Evolutionary conservation across 306 rosid genomes (phyloP).

Genomic region (Glycyrrhiza uralensis): DNA sequence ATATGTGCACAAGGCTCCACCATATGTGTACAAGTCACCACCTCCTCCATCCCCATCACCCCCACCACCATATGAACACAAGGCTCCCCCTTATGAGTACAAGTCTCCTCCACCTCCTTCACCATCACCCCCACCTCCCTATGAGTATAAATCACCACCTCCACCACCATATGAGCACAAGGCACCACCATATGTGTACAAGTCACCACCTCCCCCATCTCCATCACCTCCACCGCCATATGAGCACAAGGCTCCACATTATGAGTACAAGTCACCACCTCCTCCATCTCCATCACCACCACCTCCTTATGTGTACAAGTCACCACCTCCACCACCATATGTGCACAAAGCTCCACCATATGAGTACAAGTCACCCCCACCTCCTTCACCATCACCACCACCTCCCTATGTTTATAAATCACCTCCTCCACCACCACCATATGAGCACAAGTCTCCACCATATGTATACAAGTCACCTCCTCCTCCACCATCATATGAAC

Average conservation of each 20-base stretch:
- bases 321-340: constrained; percentile 39
- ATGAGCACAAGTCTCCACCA: not conserved
- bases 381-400: constrained; percentile 36
- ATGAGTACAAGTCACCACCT: not conserved
- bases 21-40: constrained; percentile 38
- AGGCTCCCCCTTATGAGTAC: constrained; percentile 26
- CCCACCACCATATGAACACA: constrained; percentile 21
- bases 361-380: constrained; percentile 54
- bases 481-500: not conserved
- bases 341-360: constrained; percentile 32
- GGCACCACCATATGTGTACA: constrained; percentile 29
- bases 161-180: constrained; percentile 22
- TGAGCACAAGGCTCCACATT: constrained; percentile 29
- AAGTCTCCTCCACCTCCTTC: constrained; percentile 32
- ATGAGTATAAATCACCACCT: constrained; percentile 24
- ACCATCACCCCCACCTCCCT: not conserved
- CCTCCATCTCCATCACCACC: constrained; percentile 35
- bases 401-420: constrained; percentile 12
- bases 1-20: constrained; percentile 25
- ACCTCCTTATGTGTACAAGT: constrained; percentile 23
- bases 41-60: constrained; percentile 37
- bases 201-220: constrained; percentile 43
- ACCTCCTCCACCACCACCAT: not conserved
- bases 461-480: not conserved
- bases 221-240: constrained; percentile 26